Evolutionary conservation across 73 alveolate species (phyloP).

Genomic region (Blepharisma japonicum): DNA sequence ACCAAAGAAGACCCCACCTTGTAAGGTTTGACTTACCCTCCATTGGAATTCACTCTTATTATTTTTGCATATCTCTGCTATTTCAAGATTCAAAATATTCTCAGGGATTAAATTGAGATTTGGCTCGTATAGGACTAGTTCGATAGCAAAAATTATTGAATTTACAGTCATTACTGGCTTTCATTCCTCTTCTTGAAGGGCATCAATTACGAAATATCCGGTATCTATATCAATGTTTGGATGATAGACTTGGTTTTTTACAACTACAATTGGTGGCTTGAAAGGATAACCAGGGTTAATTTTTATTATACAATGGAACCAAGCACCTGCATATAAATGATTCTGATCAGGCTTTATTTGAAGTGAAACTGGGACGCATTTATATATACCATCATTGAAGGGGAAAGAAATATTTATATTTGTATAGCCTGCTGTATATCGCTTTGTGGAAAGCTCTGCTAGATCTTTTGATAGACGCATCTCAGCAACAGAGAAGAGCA

Average conservation of each 20-base stretch:
- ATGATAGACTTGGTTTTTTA: neutral
- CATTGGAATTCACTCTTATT: neutral
- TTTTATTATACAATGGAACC: neutral
- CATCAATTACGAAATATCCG: neutral
- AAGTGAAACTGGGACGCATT: neutral
- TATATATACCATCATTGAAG: neutral
- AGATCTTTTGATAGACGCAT: neutral
- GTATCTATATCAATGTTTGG: neutral
- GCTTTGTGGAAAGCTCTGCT: slow-evolving; percentile 8
- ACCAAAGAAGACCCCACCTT: neutral
- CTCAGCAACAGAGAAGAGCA: neutral
- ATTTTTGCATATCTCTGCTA: neutral
- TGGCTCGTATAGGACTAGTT: neutral
- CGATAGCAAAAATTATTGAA: neutral
- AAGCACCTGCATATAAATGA: neutral
- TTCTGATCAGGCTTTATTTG: neutral
- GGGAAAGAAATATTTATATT: neutral
- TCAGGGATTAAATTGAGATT: neutral
- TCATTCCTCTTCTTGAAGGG: neutral
- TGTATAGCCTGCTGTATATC: neutral
- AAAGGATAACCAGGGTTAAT: neutral
- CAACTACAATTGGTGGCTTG: neutral
- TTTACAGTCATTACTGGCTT: neutral
- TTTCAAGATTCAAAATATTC: neutral
- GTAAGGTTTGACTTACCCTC: neutral